Conservation (phyloP, 2,329 filamentous ascomycete genomes). For the Fusarium sp. region DNA sequence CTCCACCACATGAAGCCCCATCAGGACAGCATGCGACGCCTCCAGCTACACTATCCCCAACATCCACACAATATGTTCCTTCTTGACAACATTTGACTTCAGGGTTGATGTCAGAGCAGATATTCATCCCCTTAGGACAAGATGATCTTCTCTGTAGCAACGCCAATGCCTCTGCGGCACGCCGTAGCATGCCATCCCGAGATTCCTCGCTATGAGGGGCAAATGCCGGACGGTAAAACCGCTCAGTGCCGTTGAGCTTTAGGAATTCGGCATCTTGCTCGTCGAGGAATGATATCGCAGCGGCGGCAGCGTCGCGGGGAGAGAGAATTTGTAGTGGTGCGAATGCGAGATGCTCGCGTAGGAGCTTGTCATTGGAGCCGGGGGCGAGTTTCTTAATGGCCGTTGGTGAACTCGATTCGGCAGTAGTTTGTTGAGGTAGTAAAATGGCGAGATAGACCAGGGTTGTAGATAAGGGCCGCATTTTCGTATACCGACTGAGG, state of each 20-base stretch:
- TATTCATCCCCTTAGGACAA: conserved; percentile 75
- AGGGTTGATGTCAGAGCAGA: conserved; percentile 72
- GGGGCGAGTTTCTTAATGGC: conserved; percentile 79
- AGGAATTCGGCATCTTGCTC: conserved; percentile 45
- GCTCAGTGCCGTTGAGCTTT: conserved; percentile 32
- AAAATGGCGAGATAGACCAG: conserved; percentile 62
- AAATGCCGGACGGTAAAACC: conserved; percentile 63
- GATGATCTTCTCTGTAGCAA: conserved; percentile 69
- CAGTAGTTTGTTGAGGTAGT: conserved; percentile 54
- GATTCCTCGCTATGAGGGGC: conserved; percentile 58
- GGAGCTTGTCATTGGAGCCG: conserved; percentile 80
- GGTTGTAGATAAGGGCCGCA: conserved; percentile 56
- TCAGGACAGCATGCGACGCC: conserved; percentile 80
- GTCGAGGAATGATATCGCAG: conserved; percentile 49
- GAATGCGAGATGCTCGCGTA: conserved; percentile 73
- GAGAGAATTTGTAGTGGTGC: conserved; percentile 46
- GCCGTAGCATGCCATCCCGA: conserved; percentile 53
- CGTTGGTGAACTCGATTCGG: conserved; percentile 60
- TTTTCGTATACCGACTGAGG: conserved; percentile 42
- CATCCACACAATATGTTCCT: conserved; percentile 74
- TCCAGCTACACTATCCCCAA: conserved; percentile 72
- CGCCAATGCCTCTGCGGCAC: conserved; percentile 61
- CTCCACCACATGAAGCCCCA: conserved; percentile 72
- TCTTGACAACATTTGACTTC: conserved; percentile 79
- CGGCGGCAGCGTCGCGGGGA: conserved; percentile 49